phyloP scores from a whole-genome alignment of 2,329 filamentous ascomycete species.

The Pezicula carpinea region DNA sequence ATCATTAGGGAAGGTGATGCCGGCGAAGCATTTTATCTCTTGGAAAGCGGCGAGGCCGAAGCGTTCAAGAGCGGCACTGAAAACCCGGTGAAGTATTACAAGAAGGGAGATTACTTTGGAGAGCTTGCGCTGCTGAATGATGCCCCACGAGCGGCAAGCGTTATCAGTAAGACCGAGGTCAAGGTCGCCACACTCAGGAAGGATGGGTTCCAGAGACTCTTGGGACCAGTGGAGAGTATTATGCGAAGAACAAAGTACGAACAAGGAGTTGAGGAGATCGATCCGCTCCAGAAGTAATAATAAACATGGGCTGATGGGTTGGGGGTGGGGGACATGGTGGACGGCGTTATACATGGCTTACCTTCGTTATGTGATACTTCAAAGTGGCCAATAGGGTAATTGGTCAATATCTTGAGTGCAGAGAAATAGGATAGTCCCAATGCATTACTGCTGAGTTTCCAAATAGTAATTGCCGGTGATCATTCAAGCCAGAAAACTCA shows the following conservation, averaged over 20 bases:
- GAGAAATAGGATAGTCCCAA: background rate
- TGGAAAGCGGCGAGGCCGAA: slow-evolving; percentile 82
- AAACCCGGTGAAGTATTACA: slow-evolving; percentile 72
- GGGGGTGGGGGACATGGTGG: slow-evolving; percentile 13
- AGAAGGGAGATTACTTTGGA: slow-evolving; percentile 94
- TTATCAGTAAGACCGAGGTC: slow-evolving; percentile 78
- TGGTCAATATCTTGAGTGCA: background rate
- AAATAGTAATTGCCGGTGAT: too few relatives aligned
- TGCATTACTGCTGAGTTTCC: too few relatives aligned
- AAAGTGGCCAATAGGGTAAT: too few relatives aligned
- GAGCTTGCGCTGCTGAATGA: slow-evolving; percentile 93
- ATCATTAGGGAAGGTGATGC: slow-evolving; percentile 92
- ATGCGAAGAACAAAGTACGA: slow-evolving; percentile 72
- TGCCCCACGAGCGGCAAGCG: slow-evolving; percentile 83
- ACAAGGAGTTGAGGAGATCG: slow-evolving; percentile 60
- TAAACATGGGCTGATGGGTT: slow-evolving; percentile 9
- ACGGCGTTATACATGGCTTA: slow-evolving; percentile 26
- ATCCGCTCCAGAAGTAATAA: slow-evolving; percentile 49
- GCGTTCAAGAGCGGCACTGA: slow-evolving; percentile 74
- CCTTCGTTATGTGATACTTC: slow-evolving; percentile 16
- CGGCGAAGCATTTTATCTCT: slow-evolving; percentile 85
- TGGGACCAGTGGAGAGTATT: slow-evolving; percentile 91
- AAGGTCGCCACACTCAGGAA: slow-evolving; percentile 92
- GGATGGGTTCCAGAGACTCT: slow-evolving; percentile 86
- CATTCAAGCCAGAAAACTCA: too few relatives aligned